Evolutionary conservation across 306 rosid species (phyloP).

Genomic region (Nissolia schottii): DNA sequence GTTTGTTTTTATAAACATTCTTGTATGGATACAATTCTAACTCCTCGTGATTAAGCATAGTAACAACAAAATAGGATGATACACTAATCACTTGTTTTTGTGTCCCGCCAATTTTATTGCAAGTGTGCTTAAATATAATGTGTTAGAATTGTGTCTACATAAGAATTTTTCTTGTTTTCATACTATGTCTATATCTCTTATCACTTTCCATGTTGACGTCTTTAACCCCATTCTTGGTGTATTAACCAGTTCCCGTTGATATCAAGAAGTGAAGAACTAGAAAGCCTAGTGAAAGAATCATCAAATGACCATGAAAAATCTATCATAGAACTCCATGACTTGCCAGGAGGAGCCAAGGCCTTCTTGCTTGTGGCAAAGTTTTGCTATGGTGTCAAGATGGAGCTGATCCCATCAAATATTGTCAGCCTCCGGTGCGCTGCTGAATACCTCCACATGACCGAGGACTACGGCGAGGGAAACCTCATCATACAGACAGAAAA

Average conservation of each 20-base stretch:
- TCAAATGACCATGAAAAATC: conserved; percentile 44
- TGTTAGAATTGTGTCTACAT: too few species aligned
- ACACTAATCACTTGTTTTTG: too few species aligned
- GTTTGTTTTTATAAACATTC: background rate
- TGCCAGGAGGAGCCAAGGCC: conserved; percentile 85
- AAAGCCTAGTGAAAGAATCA: conserved; percentile 47
- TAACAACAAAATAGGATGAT: too few species aligned
- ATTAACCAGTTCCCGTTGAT: conserved; percentile 78
- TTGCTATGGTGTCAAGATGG: conserved; percentile 84
- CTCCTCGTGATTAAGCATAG: too few species aligned
- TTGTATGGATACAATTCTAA: too few species aligned
- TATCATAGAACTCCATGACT: conserved; percentile 55
- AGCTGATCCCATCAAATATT: conserved; percentile 62
- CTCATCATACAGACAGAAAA: conserved; percentile 58
- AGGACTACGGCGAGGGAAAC: conserved; percentile 75
- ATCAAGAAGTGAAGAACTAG: conserved; percentile 73
- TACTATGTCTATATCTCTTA: background rate
- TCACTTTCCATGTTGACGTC: background rate
- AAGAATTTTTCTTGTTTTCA: too few species aligned
- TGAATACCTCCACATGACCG: conserved; percentile 72
- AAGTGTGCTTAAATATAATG: too few species aligned
- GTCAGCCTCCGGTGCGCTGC: conserved; percentile 72
- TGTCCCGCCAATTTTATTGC: too few species aligned
- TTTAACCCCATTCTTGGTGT: background rate
- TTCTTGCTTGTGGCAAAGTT: conserved; percentile 64